Base-by-base conservation (phyloP, 345 rosid genomes). In the Gossypium stocksii region DNA sequence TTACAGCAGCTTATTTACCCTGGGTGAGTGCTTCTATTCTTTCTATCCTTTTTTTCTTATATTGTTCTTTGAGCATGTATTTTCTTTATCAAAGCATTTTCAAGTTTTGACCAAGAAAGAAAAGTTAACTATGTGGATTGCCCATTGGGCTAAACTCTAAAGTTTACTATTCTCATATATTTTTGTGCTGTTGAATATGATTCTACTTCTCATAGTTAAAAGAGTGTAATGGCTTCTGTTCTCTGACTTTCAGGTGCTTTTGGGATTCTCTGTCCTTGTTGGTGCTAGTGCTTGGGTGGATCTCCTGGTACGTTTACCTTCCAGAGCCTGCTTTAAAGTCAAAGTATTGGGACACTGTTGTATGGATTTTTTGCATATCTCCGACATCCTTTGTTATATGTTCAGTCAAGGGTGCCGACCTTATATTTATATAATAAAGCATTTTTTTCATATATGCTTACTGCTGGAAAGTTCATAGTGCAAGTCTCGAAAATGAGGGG, bases 221-320 rank as follows among this genome's bases (percentile, higher is more conserved):
- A 17, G 48, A 34, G 23, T 34, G 46, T 41, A 64, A 41, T 64
- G 69, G 68, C 15, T 41, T n/a, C 16, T 17, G 16, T 69, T 52
- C 44, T 96, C 41, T 57, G 48, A 66, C 53, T 58, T 77, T 75
- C 88, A 93, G 99, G 98, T 93, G 77, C 96, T 91, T 57, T 80
- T 93, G 78, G 99, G 97, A 38, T 62, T 34, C 49, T 92, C 98
- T 43, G 84, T 70, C 81, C 90, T 95, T 66, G 97, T 93, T 61
- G 66, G 66, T 66, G 93, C 97, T 65, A 95, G 88, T 84, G 93
- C 98, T 12, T 95, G 99, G 98, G 98, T 90, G 43, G 98, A 95
- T 85, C 83, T 95, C 74, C 81, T 95, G 98, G 99, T 95, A 51
- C 4, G 83, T 72, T 70, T 71, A 52, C 43, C 46, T 56, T 69